phyloP scores from a whole-genome alignment of 257 asterid species.

The Ophiorrhiza pumila region DNA sequence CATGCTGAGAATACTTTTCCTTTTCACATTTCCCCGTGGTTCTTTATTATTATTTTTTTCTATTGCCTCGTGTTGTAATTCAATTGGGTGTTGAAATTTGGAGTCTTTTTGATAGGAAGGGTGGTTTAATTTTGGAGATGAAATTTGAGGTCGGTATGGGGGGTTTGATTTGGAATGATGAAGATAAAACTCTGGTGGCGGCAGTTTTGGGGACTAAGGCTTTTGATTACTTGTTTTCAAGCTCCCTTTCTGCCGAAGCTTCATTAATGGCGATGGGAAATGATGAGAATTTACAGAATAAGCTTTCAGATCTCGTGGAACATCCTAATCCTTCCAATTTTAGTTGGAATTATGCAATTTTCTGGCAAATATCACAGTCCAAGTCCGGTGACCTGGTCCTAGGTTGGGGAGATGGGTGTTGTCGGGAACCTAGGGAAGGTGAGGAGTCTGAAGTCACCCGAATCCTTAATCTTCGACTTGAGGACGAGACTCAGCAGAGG shows the following conservation, averaged over 20 bases:
- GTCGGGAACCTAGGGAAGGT: constrained; percentile 69
- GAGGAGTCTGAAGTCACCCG: constrained; percentile 63
- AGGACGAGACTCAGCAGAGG: constrained; percentile 77
- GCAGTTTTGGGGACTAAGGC: constrained; percentile 84
- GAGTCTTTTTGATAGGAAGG: constrained; percentile 18
- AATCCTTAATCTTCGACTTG: constrained; percentile 46
- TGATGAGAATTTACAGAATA: constrained; percentile 78
- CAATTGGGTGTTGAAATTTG: constrained; percentile 14
- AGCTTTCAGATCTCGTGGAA: constrained; percentile 96
- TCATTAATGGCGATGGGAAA: constrained; percentile 71
- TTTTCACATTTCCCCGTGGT: background rate
- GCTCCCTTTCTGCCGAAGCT: constrained; percentile 72
- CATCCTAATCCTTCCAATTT: constrained; percentile 51
- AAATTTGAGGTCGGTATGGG: constrained; percentile 53
- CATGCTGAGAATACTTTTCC: constrained; percentile 10
- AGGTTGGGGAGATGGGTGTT: constrained; percentile 99
- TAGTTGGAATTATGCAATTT: constrained; percentile 90
- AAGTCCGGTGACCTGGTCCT: constrained; percentile 79
- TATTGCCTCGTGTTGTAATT: constrained; percentile 15
- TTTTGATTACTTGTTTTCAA: constrained; percentile 74
- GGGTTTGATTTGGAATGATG: constrained; percentile 61
- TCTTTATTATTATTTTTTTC: background rate
- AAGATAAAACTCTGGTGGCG: constrained; percentile 72
- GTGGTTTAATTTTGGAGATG: constrained; percentile 20
- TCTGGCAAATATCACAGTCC: constrained; percentile 92